These are phyloP conservation scores for Globisporangium nagaii DNA, from an alignment of 352 stramenopile species.

Conservation along the genomic window DNA sequence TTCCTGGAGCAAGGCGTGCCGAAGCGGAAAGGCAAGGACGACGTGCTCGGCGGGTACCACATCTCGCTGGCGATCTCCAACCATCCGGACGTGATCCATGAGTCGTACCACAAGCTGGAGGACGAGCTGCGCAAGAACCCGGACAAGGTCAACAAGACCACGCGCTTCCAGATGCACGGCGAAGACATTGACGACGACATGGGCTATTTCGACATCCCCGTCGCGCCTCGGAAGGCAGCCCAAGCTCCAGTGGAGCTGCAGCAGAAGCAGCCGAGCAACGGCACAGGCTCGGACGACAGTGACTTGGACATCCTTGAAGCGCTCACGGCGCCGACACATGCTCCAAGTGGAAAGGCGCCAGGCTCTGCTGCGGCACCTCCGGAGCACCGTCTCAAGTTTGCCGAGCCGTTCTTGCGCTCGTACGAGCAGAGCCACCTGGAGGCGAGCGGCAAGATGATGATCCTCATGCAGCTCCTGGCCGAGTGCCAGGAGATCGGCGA, in stretches of 20 bases:
- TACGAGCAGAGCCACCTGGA: constrained; percentile 53
- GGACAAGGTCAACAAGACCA: constrained; percentile 21
- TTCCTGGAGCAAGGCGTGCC: constrained; percentile 68
- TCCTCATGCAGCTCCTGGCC: constrained; percentile 75
- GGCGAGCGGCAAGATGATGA: constrained; percentile 84
- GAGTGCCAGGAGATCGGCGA: constrained; percentile 68
- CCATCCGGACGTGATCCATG: constrained; percentile 76
- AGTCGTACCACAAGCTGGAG: constrained; percentile 62
- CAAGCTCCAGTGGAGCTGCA: neutral
- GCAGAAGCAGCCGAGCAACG: neutral
- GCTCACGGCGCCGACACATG: constrained; percentile 7
- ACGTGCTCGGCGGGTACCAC: constrained; percentile 83
- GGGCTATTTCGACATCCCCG: constrained; percentile 17
- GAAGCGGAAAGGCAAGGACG: constrained; percentile 41
- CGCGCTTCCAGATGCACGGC: constrained; percentile 21
- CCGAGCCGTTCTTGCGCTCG: constrained; percentile 44
- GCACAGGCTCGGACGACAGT: constrained; percentile 23
- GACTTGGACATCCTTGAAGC: constrained; percentile 43
- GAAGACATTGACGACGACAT: constrained; percentile 60
- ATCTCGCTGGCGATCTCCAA: constrained; percentile 87
- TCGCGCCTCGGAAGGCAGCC: neutral
- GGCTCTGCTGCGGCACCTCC: neutral
- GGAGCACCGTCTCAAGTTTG: constrained; percentile 71
- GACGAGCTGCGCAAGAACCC: constrained; percentile 36
- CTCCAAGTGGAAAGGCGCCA: neutral